These are phyloP conservation scores for Russula ochroleuca DNA, from an alignment of 768 basidiomycete species.

Conservation along the genomic window DNA sequence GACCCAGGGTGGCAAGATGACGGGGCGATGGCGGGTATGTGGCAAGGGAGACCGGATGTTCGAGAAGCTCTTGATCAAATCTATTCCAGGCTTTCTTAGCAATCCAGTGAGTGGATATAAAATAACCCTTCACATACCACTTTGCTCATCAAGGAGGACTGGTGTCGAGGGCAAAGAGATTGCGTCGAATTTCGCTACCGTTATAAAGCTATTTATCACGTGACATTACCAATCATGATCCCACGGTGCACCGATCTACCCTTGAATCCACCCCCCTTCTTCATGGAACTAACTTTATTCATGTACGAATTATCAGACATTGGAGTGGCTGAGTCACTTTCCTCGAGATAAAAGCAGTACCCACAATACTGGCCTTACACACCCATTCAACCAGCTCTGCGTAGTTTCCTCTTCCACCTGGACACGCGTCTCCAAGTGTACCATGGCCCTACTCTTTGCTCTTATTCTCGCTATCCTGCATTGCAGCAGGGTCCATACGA, in stretches of 20 bases:
- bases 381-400: slow-evolving; percentile 15
- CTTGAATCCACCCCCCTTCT: background rate
- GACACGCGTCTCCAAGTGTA: slow-evolving; percentile 4
- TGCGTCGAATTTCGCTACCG: too few species aligned
- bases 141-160: too few species aligned
- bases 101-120: too few species aligned
- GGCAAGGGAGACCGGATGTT: too few species aligned
- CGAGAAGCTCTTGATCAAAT: too few species aligned
- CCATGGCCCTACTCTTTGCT: background rate
- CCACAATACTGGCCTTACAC: slow-evolving; percentile 12
- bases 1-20: too few species aligned
- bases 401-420: slow-evolving; percentile 12
- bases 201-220: too few species aligned
- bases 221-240: too few species aligned
- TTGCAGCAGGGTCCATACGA: slow-evolving; percentile 10
- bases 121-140: too few species aligned
- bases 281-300: background rate
- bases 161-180: too few species aligned
- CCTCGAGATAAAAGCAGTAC: slow-evolving; percentile 16
- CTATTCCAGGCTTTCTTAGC: too few species aligned
- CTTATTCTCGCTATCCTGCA: slow-evolving; percentile 2
- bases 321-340: background rate
- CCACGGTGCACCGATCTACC: background rate
- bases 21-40: too few species aligned
- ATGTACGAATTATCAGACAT: background rate